A percentile compares a stretch with the other conserved stretches of the same genome.
These are phyloP conservation scores for Leccinum aurantiacum DNA, from an alignment of 768 basidiomycete genomes.

Conservation along the genomic window DNA sequence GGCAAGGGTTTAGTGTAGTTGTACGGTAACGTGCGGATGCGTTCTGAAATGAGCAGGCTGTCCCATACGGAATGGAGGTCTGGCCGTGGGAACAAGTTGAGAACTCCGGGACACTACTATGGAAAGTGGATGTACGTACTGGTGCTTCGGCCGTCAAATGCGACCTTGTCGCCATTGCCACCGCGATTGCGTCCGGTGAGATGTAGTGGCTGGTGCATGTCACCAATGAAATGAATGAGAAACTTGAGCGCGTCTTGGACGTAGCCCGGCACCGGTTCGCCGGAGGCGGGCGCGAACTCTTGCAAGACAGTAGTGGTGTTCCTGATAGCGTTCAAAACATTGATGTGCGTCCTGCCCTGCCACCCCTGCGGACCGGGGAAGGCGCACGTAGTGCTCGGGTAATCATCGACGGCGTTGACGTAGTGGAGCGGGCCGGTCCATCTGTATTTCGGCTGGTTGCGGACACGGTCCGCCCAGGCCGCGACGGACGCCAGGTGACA, in stretches of 20 bases:
- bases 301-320: constrained; percentile 71
- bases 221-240: constrained; percentile 90
- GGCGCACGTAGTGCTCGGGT: constrained; percentile 70
- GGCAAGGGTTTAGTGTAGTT: constrained; percentile 83
- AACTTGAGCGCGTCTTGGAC: constrained; percentile 88
- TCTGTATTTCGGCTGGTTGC: constrained; percentile 49
- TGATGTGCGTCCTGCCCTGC: constrained; percentile 52
- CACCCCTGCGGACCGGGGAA: constrained; percentile 81
- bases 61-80: constrained; percentile 94
- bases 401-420: constrained; percentile 69
- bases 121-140: constrained; percentile 47
- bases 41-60: constrained; percentile 74
- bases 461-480: constrained; percentile 82
- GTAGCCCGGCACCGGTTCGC: constrained; percentile 26
- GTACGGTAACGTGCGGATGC: constrained; percentile 63
- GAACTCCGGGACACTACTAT: background rate
- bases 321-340: constrained; percentile 75
- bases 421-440: constrained; percentile 81
- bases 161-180: constrained; percentile 77
- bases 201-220: constrained; percentile 93
- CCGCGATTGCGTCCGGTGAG: constrained; percentile 85
- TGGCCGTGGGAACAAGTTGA: constrained; percentile 14
- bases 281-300: constrained; percentile 39
- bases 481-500: constrained; percentile 86
- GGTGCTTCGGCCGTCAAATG: constrained; percentile 67